phyloP scores from a whole-genome alignment of 805 yeast species.

The Wickerhamomyces bisporus region DNA sequence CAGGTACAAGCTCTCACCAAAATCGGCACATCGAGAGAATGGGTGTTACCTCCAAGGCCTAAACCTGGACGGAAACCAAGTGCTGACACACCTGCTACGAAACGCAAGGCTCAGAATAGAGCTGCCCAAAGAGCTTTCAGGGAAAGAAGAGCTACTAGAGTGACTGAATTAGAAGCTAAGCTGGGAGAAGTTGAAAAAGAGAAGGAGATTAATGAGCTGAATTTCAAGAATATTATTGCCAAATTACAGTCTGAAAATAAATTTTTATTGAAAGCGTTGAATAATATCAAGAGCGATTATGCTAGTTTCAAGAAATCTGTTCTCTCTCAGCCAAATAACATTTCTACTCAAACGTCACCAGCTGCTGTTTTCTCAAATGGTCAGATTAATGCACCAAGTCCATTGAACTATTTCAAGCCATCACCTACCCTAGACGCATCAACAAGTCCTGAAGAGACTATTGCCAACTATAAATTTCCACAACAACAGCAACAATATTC shows the following conservation, averaged over 20 bases:
- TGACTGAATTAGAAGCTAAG: conserved; percentile 70
- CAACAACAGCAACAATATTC: conserved; percentile 5
- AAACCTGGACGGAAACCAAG: conserved; percentile 62
- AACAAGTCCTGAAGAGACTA: conserved; percentile 5
- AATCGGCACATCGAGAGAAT: conserved; percentile 61
- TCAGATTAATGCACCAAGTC: conserved; percentile 21
- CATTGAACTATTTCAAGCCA: conserved; percentile 44
- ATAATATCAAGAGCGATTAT: conserved; percentile 25
- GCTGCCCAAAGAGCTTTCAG: conserved; percentile 94
- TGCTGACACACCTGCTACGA: conserved; percentile 75
- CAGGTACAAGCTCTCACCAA: conserved; percentile 29
- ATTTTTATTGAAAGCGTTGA: conserved; percentile 25
- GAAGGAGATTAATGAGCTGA: conserved; percentile 47
- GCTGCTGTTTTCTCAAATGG: conserved; percentile 23
- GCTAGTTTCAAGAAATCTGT: conserved; percentile 16
- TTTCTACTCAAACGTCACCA: conserved; percentile 12
- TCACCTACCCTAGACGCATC: conserved; percentile 35
- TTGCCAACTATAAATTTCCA: conserved; percentile 7
- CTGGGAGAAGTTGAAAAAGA: conserved; percentile 64
- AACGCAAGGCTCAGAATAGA: conserved; percentile 85
- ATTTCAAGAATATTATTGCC: conserved; percentile 18
- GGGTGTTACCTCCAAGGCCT: conserved; percentile 79
- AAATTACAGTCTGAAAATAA: conserved; percentile 30
- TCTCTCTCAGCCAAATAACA: conserved; percentile 1
- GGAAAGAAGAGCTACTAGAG: conserved; percentile 78